Base-by-base conservation (phyloP, 805 yeast genomes). In the Kuraishia molischiana region DNA sequence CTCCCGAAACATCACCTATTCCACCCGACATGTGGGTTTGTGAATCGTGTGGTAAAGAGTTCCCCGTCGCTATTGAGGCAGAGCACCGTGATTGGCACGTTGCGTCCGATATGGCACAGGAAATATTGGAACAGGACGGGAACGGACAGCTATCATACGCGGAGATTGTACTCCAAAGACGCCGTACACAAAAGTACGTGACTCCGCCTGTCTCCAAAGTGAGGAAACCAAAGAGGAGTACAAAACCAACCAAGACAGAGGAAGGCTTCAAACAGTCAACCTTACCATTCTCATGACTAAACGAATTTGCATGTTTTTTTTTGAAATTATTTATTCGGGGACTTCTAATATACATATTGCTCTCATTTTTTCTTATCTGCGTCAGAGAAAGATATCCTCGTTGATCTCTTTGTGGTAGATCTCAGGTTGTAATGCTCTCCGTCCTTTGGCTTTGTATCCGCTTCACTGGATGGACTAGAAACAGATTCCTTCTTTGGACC, bases 371-470 rank as follows among this genome's bases (percentile, higher is more conserved):
- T 31, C n/a, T 19, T 20, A 4, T 24, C 37, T 28, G 19, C 17
- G 13, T 24, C 21, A 13, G 35, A n/a, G 35, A 14, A 11, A 3
- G 37, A 35, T 4, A 14, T 24, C 19, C 37, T 24, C 8, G 31
- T n/a, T 5, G 37, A 35, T 18, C 32, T 17, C 28, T 21, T 35
- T 8, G 33, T 35, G 14, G 32, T 28, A 15, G 37, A 35, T 18
- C 37, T 18, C 19, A 35, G 32, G 20, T 35, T 35, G 22, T 35
- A 35, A 26, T 35, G 37, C n/a, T 32, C 35, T 4, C 15, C 28
- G 11, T 32, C 24, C 4, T 15, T 3, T 14, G n/a, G 17, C 9
- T 31, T 22, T 18, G 15, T 17, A 18, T 31, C 34, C n/a, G 13
- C 22, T 5, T 19, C 19, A n/a, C 15, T n/a, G 13, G 22, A 14